Evolutionary conservation across 495 filamentous ascomycete genomes (phyloP).

Genomic region (Talaromyces liani): DNA sequence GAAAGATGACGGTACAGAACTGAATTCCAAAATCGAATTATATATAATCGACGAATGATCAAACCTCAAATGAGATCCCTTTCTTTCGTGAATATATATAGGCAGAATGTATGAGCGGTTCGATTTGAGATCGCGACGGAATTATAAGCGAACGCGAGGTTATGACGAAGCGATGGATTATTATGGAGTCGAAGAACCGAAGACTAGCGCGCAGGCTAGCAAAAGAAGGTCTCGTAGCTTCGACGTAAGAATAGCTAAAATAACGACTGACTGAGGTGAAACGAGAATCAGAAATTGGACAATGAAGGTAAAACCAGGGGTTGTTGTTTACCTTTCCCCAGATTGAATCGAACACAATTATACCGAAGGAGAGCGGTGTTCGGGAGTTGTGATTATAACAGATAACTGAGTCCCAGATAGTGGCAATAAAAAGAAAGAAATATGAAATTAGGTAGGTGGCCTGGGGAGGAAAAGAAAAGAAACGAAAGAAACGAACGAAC

Average conservation of each 20-base stretch:
- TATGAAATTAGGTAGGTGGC: conserved; percentile 23
- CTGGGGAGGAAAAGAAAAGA: conserved; percentile 23
- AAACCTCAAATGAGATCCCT: background rate
- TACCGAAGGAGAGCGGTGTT: background rate
- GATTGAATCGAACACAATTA: background rate
- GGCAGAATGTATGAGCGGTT: background rate
- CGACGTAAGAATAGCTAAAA: background rate
- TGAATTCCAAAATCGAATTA: background rate
- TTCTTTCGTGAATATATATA: background rate
- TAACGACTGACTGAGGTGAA: background rate
- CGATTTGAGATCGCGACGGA: background rate
- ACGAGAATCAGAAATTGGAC: background rate
- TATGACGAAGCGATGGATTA: background rate
- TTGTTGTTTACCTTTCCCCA: background rate
- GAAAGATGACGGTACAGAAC: background rate
- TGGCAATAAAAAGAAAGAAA: conserved; percentile 13
- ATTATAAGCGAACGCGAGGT: background rate
- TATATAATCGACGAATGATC: background rate
- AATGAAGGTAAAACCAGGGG: background rate
- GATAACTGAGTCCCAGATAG: background rate
- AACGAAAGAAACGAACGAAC: conserved; percentile 28
- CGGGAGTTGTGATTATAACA: conserved; percentile 8
- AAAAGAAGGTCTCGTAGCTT: background rate
- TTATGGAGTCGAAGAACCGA: background rate
- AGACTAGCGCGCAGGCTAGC: background rate